Conservation (phyloP, 345 rosid species). For the Linum tenue region DNA sequence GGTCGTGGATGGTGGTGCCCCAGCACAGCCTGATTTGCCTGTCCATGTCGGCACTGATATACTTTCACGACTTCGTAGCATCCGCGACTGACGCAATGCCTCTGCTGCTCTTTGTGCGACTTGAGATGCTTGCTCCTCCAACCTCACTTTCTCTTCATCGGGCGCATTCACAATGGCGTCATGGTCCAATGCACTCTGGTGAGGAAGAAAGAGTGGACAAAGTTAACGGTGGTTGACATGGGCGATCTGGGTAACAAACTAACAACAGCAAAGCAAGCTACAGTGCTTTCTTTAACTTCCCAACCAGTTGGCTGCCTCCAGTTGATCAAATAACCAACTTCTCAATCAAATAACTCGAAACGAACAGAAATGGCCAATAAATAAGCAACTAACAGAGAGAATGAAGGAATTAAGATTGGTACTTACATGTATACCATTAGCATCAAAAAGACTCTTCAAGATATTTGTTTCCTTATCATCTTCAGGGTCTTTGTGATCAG, state of each 20-base stretch:
- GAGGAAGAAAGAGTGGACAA: not conserved
- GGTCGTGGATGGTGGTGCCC: constrained; percentile 60
- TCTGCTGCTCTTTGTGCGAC: constrained; percentile 95
- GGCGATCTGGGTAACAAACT: too few species aligned
- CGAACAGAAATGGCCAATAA: not conserved
- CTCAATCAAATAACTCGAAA: not conserved
- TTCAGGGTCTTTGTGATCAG: constrained; percentile 31
- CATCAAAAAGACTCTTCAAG: constrained; percentile 67
- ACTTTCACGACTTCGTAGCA: constrained; percentile 73
- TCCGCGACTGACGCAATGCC: constrained; percentile 75
- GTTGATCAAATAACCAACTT: too few species aligned
- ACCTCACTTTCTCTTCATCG: constrained; percentile 68
- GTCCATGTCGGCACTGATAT: constrained; percentile 93
- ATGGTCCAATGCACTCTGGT: constrained; percentile 86
- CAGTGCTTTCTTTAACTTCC: too few species aligned
- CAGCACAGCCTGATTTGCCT: constrained; percentile 83
- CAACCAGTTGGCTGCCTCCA: too few species aligned
- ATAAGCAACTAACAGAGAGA: not conserved
- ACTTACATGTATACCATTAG: constrained; percentile 89
- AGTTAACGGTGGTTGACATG: too few species aligned
- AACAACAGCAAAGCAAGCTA: too few species aligned
- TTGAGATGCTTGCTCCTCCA: constrained; percentile 84
- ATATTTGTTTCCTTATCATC: constrained; percentile 67
- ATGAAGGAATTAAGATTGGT: not conserved
- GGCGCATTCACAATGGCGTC: constrained; percentile 69